Base-by-base conservation (phyloP, 352 stramenopile genomes). In the Plasmopara viticola region DNA sequence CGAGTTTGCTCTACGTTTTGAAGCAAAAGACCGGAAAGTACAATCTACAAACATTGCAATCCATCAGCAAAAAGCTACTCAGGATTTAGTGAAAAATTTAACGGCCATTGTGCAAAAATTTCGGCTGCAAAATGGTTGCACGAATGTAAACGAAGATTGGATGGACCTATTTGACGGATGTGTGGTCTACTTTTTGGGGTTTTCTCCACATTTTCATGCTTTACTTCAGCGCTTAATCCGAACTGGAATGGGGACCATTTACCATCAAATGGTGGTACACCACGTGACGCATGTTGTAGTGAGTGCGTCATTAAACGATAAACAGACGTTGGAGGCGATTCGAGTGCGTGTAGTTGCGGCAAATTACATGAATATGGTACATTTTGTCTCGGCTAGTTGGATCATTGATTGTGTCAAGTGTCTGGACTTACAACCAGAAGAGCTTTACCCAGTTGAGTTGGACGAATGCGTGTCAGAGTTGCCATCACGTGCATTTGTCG, bases 201-300 rank as follows among this genome's bases (percentile, higher is more conserved):
- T 88, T 17, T 51, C 64, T 1, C 48, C 62, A 8, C 64, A 70
- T 14, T 68, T 78, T 51, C 62, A 72, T 25, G 42, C 53, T 0
- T 25, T 64, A 20, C 34, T 90, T 29, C 74, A 85, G 51, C 53
- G 45, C 17, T 41, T 90, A 20, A 68, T 88, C 51, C 77, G 80
- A 12, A 68, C 64, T n/a, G 69, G 69, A 8, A 85, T 88, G 77
- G 80, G 80, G 25, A 81, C 77, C 39, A 80, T 86, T 37, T 88
- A 83, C 46, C 71, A 86, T 40, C 62, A 79, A 20, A 54, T 86
- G 48, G 68, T 78, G 20, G 17, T 74, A 14, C 62, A 51, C 4
- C 72, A 75, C n/a, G 80, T 88, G 38, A 86, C 77, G 4, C 80
- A 90, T 37, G 67, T 90, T 0, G 17, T 90, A 20, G 80, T 86